Evolutionary conservation across 2,329 filamentous ascomycete species (phyloP), one percentile per base, ranked within the genome.

Genomic region (Ceratocystis cubensis): DNA sequence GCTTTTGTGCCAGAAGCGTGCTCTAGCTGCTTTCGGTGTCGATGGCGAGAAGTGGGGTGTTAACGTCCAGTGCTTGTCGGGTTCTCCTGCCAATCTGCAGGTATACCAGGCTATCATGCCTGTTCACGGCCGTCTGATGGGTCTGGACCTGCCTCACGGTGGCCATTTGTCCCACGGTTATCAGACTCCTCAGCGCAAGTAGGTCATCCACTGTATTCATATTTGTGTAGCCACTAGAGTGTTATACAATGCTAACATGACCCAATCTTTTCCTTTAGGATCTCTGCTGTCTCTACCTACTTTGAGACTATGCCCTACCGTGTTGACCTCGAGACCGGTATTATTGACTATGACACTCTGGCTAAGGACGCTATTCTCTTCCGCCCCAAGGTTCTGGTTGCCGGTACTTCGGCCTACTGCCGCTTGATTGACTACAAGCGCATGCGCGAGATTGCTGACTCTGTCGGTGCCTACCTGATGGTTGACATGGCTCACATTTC

Each of bases 401-500:
- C 94, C 67, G 94, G 94, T 76, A 97, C 94, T 71, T 96, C 92
- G 65, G 94, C 94, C 66, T 99, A 99, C 87, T 96, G 93, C 83
- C 89, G 94, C 72, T 84, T 96, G 75, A 96, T 99, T 74, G 93
- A 99, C 81, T 99, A 97, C 77, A 85, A 84, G 71, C 89, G 91
- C 75, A 96, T 99, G 91, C 89, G 91, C 75, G 85, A 95, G 81
- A 96, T 97, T 74, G 91, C 92, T 69, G 92, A 97, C 78, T 88
- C 86, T 56, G 89, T 96, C 67, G 91, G 91, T 73, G 92, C 93
- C 70, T 99, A 97, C 80, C 85, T 99, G 64, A 84, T 99, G 70
- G 91, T 94, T 70, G 94, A 99, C 74, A 99, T 99, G 91, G 94
- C 94, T 67, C 94, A 99, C 79, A 97, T 99, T 76, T 97, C 93